Conservation (phyloP, 2,329 filamentous ascomycete species). For the Thelonectria discophora region DNA sequence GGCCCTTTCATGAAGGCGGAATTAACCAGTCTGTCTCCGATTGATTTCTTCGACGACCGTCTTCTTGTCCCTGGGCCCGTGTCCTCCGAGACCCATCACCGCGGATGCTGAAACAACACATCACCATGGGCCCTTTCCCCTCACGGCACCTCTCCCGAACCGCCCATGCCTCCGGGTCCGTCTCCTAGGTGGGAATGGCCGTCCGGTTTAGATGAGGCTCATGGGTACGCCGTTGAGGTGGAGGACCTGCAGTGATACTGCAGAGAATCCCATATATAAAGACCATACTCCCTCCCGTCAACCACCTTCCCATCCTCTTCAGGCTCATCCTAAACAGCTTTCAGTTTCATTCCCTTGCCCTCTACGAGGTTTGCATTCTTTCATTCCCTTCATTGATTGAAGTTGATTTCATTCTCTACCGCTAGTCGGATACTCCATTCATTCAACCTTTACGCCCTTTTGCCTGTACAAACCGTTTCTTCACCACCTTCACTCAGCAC, state of each 20-base stretch:
- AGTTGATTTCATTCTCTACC: constrained; percentile 41
- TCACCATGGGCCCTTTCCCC: constrained; percentile 28
- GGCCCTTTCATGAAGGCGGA: constrained; percentile 8
- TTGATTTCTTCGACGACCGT: constrained; percentile 1
- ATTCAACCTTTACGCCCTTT: constrained; percentile 30
- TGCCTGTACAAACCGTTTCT: constrained; percentile 29
- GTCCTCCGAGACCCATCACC: constrained; percentile 9
- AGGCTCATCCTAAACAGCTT: constrained; percentile 41
- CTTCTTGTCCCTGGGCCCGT: background rate
- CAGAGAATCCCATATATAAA: constrained; percentile 29
- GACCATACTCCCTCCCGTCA: constrained; percentile 7
- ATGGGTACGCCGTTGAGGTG: background rate
- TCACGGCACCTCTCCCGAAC: constrained; percentile 30
- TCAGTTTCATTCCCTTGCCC: constrained; percentile 41
- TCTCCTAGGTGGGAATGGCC: constrained; percentile 24
- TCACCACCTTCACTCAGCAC: constrained; percentile 11
- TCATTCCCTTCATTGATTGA: constrained; percentile 46
- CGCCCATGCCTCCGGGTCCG: constrained; percentile 22
- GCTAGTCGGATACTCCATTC: constrained; percentile 30
- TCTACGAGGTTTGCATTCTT: constrained; percentile 35
- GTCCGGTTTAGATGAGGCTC: constrained; percentile 28
- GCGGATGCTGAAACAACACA: constrained; percentile 34
- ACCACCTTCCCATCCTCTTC: constrained; percentile 18
- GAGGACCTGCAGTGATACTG: background rate
- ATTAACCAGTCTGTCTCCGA: constrained; percentile 4